A percentile compares a stretch with the other conserved stretches of the same genome.
Conservation (phyloP, 2,329 filamentous ascomycete genomes). For the Decorospora gaudefroyi region DNA sequence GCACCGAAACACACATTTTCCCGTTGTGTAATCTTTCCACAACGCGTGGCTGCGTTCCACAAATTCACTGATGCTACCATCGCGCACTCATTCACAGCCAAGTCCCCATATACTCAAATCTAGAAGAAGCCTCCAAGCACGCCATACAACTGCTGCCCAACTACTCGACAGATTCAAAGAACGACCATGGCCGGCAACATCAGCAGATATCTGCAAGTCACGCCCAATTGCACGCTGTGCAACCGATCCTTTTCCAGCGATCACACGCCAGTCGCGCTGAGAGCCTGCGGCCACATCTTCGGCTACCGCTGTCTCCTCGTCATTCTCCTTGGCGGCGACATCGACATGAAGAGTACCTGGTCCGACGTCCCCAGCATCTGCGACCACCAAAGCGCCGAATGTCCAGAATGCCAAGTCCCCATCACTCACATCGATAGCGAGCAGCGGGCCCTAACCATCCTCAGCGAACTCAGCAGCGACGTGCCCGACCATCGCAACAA, state of each 20-base stretch:
- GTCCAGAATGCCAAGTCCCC: conserved; percentile 6
- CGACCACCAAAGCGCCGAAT: background rate
- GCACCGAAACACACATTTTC: background rate
- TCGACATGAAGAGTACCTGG: conserved; percentile 5
- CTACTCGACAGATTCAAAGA: background rate
- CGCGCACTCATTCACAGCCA: background rate
- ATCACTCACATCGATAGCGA: conserved; percentile 5
- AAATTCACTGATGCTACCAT: background rate
- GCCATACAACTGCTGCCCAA: background rate
- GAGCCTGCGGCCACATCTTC: conserved; percentile 4
- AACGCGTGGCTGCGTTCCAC: background rate
- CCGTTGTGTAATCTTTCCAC: background rate
- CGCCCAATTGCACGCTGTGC: conserved; percentile 3
- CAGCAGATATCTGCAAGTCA: conserved; percentile 2
- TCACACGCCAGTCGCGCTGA: conserved; percentile 1
- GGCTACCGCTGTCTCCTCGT: conserved; percentile 5
- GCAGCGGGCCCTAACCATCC: conserved; percentile 2
- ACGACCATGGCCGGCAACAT: conserved; percentile 1
- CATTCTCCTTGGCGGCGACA: conserved; percentile 5
- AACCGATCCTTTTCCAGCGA: conserved; percentile 1
- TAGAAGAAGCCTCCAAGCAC: background rate
- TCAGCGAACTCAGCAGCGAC: conserved; percentile 4
- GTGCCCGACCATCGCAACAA: conserved; percentile 1
- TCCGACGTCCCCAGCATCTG: conserved; percentile 3
- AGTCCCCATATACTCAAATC: background rate